These are phyloP conservation scores for Penicillium taxi DNA, from an alignment of 495 filamentous ascomycete species.

Conservation along the genomic window DNA sequence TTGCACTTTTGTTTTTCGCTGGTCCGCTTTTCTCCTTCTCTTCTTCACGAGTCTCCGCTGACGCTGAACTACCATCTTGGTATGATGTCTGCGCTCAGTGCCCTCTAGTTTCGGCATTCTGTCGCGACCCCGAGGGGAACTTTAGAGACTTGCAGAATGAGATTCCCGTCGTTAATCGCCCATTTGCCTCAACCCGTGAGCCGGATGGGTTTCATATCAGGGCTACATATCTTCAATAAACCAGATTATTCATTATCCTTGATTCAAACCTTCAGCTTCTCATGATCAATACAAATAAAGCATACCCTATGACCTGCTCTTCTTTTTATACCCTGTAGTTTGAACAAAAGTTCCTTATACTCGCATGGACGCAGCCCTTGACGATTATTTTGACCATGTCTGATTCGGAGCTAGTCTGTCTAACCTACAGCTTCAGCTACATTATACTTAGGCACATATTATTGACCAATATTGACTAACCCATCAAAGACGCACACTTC, in stretches of 20 bases:
- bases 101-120: slow-evolving; percentile 46
- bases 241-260: slow-evolving; percentile 1
- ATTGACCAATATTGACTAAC: too few relatives aligned
- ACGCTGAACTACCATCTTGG: slow-evolving; percentile 35
- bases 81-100: slow-evolving; percentile 40
- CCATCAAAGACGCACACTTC: too few relatives aligned
- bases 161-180: slow-evolving; percentile 52
- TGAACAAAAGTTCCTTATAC: too few relatives aligned
- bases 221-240: slow-evolving; percentile 30
- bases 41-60: slow-evolving; percentile 41
- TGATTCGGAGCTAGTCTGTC: too few relatives aligned
- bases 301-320: too few relatives aligned
- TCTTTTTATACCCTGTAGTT: too few relatives aligned
- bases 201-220: slow-evolving; percentile 48
- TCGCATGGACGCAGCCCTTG: too few relatives aligned
- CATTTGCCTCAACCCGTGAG: slow-evolving; percentile 44
- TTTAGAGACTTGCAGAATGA: slow-evolving; percentile 40
- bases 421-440: too few relatives aligned
- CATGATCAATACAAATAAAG: too few relatives aligned
- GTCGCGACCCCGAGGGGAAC: slow-evolving; percentile 37
- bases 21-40: slow-evolving; percentile 16
- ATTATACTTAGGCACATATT: too few relatives aligned
- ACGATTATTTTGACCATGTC: too few relatives aligned
- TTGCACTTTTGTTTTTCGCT: slow-evolving; percentile 9
- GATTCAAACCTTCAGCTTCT: too few relatives aligned